Base-by-base conservation (phyloP, 2,329 filamentous ascomycete species). In the Ascochyta rabiei region DNA sequence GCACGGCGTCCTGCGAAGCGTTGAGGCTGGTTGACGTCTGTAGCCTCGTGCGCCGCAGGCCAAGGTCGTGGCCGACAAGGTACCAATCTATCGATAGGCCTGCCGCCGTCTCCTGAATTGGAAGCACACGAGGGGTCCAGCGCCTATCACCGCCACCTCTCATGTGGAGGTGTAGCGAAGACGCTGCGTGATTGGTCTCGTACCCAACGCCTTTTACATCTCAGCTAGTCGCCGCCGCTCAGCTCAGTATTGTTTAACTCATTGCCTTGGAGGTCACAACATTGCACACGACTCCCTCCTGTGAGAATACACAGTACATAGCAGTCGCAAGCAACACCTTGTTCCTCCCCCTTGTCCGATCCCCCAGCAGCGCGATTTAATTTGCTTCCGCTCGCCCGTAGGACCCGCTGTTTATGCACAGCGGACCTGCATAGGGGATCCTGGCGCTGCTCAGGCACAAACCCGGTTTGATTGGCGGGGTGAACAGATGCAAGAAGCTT, bases 391-490 rank as follows among this genome's bases (percentile, higher is more conserved):
- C n/a, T 40, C 40, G 40, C 37, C 46, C 37, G 41, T 37, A 50
- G 46, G 47, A 42, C 31, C 52, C 52, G 47, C 52, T 46, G 23
- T 35, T 49, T 44, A 55, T 55, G 52, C 52, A 50, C 24, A 28
- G 19, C 37, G 31, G 31, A 50, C 52, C 52, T 55, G 52, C 52
- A 50, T 55, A 34, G 15, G 28, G 28, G 13, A 55, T 55, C 52
- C 52, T 55, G 39, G 48, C 30, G 53, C 24, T 28, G 48, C 48
- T 56, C 53, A 56, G 53, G 53, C 48, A 56, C 53, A 44, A 18
- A 6, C 9, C 19, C 2, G 13, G 19, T 48, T 5, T 52, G 48
- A 56, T 56, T 56, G 44, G 53, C n/a, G 15, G 23, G 3, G 12
- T 31, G 24, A 31, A 24, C n/a, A 6, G 13, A 13, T 47, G 41